These are phyloP conservation scores for Emmonsia crescens DNA, from an alignment of 2,329 filamentous ascomycete genomes.

Conservation along the genomic window DNA sequence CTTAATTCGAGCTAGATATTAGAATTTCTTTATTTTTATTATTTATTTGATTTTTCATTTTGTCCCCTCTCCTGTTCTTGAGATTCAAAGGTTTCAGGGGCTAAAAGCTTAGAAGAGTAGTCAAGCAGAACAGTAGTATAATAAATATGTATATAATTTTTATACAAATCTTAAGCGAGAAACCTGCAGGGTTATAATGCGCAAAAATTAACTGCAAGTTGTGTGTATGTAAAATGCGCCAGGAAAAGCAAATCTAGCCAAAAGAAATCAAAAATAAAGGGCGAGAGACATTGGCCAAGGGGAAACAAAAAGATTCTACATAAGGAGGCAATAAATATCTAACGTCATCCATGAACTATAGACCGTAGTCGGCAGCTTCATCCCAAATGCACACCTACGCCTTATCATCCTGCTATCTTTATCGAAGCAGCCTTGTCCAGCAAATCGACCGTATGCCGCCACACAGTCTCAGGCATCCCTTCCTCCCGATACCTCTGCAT, in stretches of 20 bases:
- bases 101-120: neutral
- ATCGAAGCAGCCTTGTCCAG: constrained; percentile 9
- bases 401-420: neutral
- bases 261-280: neutral
- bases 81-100: no score
- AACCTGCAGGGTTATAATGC: no score
- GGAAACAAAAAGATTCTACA: neutral
- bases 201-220: no score
- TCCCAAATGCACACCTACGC: neutral
- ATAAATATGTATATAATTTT: no score
- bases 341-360: neutral
- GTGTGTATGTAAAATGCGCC: no score
- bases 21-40: neutral
- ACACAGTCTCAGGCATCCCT: constrained; percentile 14
- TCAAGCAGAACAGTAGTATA: neutral
- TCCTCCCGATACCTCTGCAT: constrained; percentile 10
- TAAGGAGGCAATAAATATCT: neutral
- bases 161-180: no score
- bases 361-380: neutral
- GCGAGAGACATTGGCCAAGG: no score
- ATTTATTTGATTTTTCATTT: neutral
- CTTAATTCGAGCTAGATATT: neutral
- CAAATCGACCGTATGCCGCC: constrained; percentile 15
- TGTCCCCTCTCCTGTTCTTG: no score
- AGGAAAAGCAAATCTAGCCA: neutral